Evolutionary conservation across 2,329 filamentous ascomycete species (phyloP).

Genomic region (Hypoxylon sp.): DNA sequence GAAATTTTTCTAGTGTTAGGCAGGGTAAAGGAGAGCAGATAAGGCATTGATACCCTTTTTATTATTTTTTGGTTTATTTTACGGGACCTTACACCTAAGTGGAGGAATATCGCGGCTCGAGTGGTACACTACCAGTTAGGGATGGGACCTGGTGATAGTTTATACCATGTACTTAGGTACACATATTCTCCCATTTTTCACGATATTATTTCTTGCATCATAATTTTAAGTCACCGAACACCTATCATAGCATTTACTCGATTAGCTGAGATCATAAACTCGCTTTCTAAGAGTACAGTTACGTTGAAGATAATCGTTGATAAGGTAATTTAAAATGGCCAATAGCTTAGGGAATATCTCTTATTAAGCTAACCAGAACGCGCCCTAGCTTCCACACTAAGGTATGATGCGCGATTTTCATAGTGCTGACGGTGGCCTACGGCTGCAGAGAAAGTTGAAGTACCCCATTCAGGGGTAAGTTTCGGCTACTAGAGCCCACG

Average conservation of each 20-base stretch:
- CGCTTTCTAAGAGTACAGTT: no score
- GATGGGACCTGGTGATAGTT: neutral
- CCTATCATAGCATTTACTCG: no score
- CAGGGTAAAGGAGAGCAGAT: neutral
- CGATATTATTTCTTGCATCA: neutral
- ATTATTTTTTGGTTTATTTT: neutral
- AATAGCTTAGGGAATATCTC: neutral
- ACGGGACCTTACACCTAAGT: neutral
- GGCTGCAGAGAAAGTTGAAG: neutral
- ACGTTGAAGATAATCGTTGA: neutral
- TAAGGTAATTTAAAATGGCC: neutral
- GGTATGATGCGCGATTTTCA: neutral
- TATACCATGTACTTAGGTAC: neutral
- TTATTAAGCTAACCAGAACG: neutral
- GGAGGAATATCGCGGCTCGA: neutral
- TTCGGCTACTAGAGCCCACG: neutral
- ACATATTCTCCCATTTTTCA: neutral
- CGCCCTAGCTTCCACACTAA: neutral
- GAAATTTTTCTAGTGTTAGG: neutral
- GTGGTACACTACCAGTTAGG: no score
- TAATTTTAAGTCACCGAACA: neutral
- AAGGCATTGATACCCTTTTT: constrained; percentile 27
- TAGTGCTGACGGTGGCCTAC: neutral
- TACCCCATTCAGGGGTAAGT: neutral
- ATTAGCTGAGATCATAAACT: no score